phyloP scores from a whole-genome alignment of 208 protist species.

The Lotmaria passim region DNA sequence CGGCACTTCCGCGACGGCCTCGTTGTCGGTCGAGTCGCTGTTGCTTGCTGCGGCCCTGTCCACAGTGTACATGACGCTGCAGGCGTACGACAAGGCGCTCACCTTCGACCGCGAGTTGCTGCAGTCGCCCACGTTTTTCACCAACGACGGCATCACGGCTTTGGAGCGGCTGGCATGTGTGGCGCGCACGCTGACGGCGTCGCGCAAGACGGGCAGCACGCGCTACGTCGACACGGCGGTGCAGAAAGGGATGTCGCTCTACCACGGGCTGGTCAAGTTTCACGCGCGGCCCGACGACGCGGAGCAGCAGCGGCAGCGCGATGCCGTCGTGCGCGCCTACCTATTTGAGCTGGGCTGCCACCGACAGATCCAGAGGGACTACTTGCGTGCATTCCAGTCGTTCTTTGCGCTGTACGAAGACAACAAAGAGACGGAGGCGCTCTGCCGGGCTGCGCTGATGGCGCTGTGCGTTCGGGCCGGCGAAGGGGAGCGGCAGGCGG shows the following conservation, averaged over 20 bases:
- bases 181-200: constrained; percentile 18
- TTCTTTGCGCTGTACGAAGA: constrained; percentile 21
- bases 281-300: background rate
- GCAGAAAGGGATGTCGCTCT: constrained; percentile 33
- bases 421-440: constrained; percentile 10
- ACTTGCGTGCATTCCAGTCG: constrained; percentile 32
- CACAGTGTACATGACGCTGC: constrained; percentile 16
- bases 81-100: constrained; percentile 16
- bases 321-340: constrained; percentile 22
- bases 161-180: constrained; percentile 29
- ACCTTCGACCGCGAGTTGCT: constrained; percentile 30
- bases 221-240: constrained; percentile 25
- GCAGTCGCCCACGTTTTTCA: constrained; percentile 31
- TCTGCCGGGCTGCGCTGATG: constrained; percentile 16
- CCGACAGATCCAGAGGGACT: constrained; percentile 24
- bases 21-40: constrained; percentile 23
- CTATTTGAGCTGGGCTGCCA: constrained; percentile 27
- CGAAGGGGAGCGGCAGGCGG: constrained; percentile 10
- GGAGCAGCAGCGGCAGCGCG: background rate
- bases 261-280: constrained; percentile 9
- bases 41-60: constrained; percentile 12
- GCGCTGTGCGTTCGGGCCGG: constrained; percentile 28
- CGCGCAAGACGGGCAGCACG: constrained; percentile 2
- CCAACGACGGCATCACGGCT: constrained; percentile 21
- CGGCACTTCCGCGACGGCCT: background rate